Conservation (phyloP, 495 filamentous ascomycete genomes). For the Zalerion maritima region DNA sequence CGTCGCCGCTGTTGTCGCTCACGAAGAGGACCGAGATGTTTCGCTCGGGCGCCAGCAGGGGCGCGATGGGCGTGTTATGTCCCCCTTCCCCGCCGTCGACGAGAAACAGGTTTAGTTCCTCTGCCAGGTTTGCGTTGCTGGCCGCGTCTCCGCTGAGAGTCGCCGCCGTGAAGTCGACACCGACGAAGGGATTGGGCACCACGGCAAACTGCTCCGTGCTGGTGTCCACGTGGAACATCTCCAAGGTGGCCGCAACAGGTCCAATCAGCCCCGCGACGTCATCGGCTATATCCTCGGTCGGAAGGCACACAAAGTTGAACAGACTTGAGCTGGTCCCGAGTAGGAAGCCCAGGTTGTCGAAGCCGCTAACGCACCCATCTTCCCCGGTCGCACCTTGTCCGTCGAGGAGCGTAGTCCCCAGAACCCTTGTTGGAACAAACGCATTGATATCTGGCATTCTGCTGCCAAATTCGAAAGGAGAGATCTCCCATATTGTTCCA, state of each 20-base stretch:
- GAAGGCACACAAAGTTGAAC: conserved; percentile 22
- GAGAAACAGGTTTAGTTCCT: conserved; percentile 12
- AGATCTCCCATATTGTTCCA: conserved; percentile 28
- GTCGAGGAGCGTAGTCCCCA: conserved; percentile 25
- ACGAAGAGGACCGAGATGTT: conserved; percentile 29
- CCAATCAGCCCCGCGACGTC: no score
- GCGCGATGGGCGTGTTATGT: conserved; percentile 34
- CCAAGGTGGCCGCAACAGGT: conserved; percentile 3
- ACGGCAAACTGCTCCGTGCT: conserved; percentile 13
- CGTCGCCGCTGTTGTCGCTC: conserved; percentile 31
- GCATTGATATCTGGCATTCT: conserved; percentile 27
- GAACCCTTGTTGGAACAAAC: conserved; percentile 27
- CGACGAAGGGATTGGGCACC: conserved; percentile 27
- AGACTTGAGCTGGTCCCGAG: conserved; percentile 26
- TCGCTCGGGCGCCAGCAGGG: conserved; percentile 25
- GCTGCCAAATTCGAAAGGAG: conserved; percentile 33
- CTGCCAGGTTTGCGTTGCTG: no score
- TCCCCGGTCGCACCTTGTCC: conserved; percentile 13
- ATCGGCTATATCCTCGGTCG: no score
- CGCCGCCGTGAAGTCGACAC: no score
- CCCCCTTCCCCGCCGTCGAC: conserved; percentile 28
- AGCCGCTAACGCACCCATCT: conserved; percentile 24
- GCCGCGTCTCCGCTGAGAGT: no score
- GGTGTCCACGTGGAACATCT: conserved; percentile 8
- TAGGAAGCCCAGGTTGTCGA: conserved; percentile 37